Base-by-base conservation (phyloP, 75 land plant genomes). In the Azolla pinnata region DNA sequence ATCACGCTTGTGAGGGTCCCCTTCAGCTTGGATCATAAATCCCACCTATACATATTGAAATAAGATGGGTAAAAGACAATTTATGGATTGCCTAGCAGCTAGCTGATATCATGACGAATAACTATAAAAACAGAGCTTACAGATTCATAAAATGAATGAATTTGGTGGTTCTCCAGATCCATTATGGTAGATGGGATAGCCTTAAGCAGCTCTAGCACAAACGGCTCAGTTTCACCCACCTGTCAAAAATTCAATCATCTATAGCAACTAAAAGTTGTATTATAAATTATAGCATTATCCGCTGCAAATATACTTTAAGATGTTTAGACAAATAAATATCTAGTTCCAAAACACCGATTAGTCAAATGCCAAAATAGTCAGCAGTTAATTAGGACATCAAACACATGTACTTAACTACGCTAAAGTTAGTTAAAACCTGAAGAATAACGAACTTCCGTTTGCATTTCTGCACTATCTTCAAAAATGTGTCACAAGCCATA, bases 401-500 rank as follows among this genome's bases (percentile, higher is more conserved):
- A n/a, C n/a, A n/a, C n/a, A n/a, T n/a, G n/a, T n/a, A n/a, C n/a
- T n/a, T n/a, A n/a, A n/a, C n/a, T n/a, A n/a, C n/a, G n/a, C n/a
- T 67, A 68, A 26, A 2, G 2, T 16, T 46, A 24, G 14, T 31
- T 1, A 29, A 31, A 56, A 95, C 99, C 91, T 95, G 99, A 4
- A 81, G 57, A 56, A 86, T 74, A 0, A 95, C 99, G 72, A 95
- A 95, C 71, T 95, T 95, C 18, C 99, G 79, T 68, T 79, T 90
- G 81, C 99, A 95, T 60, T 95, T 95, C 66, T 90, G 91, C 28
- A 95, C 99, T 61, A 95, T 95, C 70, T 95, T 95, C 70, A 95
- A 62, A 55, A 95, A 95, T 2, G 99, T 95, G 61, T 95, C 99
- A 49, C 99, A 95, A 0, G 99, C 99, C 99, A 95, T 95, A 62